Conservation (phyloP, 352 stramenopile species). For the Phytophthora palmivora region DNA sequence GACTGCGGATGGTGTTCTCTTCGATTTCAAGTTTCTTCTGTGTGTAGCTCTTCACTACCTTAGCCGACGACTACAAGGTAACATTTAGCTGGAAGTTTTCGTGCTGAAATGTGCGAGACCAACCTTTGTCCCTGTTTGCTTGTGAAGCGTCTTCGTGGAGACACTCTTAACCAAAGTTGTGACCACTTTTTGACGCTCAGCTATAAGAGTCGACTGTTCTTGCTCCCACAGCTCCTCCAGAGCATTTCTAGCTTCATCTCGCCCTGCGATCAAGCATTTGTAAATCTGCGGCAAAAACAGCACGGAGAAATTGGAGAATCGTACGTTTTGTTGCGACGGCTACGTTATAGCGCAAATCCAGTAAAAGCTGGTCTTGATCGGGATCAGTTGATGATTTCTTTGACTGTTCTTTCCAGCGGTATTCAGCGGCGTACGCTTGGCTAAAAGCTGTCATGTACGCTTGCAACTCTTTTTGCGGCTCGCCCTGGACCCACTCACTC, state of each 20-base stretch:
- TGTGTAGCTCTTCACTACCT: constrained; percentile 37
- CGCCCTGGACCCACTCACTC: constrained; percentile 11
- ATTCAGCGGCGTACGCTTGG: constrained; percentile 14
- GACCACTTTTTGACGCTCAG: constrained; percentile 35
- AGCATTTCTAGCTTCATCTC: constrained; percentile 40
- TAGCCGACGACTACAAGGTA: constrained; percentile 18
- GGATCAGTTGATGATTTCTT: constrained; percentile 9
- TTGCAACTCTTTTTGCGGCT: constrained; percentile 22
- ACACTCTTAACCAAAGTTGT: constrained; percentile 44
- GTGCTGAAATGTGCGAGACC: neutral
- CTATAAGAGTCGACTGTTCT: constrained; percentile 37
- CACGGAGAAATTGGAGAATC: neutral
- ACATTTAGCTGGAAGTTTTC: neutral
- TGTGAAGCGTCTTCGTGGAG: constrained; percentile 43
- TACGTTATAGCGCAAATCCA: constrained; percentile 42
- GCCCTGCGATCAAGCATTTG: constrained; percentile 24
- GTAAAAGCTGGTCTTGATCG: constrained; percentile 35
- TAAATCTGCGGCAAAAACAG: neutral
- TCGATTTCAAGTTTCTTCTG: constrained; percentile 58
- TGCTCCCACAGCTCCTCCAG: constrained; percentile 41
- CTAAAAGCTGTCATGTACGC: constrained; percentile 21
- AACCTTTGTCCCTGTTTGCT: constrained; percentile 49
- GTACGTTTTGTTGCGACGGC: constrained; percentile 51
- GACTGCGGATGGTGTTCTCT: constrained; percentile 36
- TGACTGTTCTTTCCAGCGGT: constrained; percentile 11